A percentile compares a stretch with the other conserved stretches of the same genome.
Evolutionary conservation across 805 yeast genomes (phyloP).

Genomic region (Ogataea trehaloabstinens): DNA sequence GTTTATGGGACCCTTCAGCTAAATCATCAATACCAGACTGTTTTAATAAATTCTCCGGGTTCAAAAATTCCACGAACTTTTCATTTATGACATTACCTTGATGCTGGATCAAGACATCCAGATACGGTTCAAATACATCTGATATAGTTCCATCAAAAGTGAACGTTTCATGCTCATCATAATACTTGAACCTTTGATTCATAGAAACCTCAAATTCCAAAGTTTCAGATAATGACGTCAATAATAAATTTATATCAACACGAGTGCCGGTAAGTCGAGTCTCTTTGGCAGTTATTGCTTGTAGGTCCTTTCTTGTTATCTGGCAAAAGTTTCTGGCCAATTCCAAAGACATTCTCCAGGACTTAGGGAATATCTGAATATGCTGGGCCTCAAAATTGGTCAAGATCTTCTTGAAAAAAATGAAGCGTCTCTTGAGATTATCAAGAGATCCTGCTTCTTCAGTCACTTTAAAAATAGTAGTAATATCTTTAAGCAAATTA

Average conservation of each 20-base stretch:
- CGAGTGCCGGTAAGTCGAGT: conserved; percentile 31
- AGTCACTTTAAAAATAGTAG: conserved; percentile 65
- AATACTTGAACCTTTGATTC: conserved; percentile 57
- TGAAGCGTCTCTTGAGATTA: conserved; percentile 75
- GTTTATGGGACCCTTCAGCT: conserved; percentile 11
- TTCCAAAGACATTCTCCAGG: conserved; percentile 68
- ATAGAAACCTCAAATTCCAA: conserved; percentile 79
- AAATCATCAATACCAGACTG: conserved; percentile 33
- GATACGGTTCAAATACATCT: conserved; percentile 78
- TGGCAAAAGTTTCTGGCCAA: conserved; percentile 64
- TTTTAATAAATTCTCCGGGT: conserved; percentile 51
- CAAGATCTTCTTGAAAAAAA: conserved; percentile 74
- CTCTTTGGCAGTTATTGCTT: conserved; percentile 44
- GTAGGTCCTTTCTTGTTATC: conserved; percentile 66
- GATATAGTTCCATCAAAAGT: conserved; percentile 48
- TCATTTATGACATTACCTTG: conserved; percentile 66
- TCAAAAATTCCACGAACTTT: conserved; percentile 63
- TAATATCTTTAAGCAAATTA: conserved; percentile 68
- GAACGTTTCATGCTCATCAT: conserved; percentile 33
- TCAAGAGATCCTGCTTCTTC: conserved; percentile 97
- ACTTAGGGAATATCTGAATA: conserved; percentile 56
- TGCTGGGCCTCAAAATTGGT: conserved; percentile 52
- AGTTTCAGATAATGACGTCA: conserved; percentile 70
- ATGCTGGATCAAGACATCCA: conserved; percentile 80
- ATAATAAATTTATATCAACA: conserved; percentile 60